phyloP scores from a whole-genome alignment of 371 early-diverging fungal species.

The Nematocida homosporus region DNA sequence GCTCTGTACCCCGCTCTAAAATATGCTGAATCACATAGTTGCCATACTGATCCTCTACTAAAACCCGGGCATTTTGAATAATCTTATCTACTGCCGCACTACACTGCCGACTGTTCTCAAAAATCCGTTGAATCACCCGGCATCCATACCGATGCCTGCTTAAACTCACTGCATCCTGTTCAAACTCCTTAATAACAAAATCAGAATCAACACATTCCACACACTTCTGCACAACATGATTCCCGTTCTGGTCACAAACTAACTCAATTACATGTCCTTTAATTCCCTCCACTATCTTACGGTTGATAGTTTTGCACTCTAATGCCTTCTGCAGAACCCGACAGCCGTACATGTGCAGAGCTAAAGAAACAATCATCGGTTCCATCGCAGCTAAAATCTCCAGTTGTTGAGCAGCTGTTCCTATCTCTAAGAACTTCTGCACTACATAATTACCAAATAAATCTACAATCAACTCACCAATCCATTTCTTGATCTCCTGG shows the following conservation, averaged over 20 bases:
- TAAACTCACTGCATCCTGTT: slow-evolving; percentile 83
- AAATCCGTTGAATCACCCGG: slow-evolving; percentile 96
- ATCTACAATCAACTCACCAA: slow-evolving; percentile 89
- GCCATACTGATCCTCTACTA: slow-evolving; percentile 97
- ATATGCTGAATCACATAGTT: slow-evolving; percentile 99
- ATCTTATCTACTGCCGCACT: slow-evolving; percentile 56
- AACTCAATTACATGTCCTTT: slow-evolving; percentile 87
- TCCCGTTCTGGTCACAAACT: slow-evolving; percentile 98
- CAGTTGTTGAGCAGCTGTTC: slow-evolving; percentile 45
- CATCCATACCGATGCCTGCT: slow-evolving; percentile 99
- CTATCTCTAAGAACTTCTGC: slow-evolving; percentile 78
- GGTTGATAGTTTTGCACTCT: slow-evolving; percentile 75
- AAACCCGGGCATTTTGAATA: slow-evolving; percentile 73
- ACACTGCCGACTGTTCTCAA: slow-evolving; percentile 76
- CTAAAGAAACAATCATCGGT: slow-evolving; percentile 80
- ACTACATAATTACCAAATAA: slow-evolving; percentile 99
- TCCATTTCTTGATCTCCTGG: slow-evolving; percentile 82
- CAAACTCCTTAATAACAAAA: slow-evolving; percentile 89
- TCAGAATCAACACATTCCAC: slow-evolving; percentile 72
- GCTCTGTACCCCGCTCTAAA: slow-evolving; percentile 77
- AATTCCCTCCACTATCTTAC: slow-evolving; percentile 76
- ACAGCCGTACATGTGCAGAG: slow-evolving; percentile 98
- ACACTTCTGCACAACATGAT: slow-evolving; percentile 98
- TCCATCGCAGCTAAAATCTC: slow-evolving; percentile 76
- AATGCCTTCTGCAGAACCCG: slow-evolving; percentile 97